Conservation (phyloP, 371 early-diverging fungal genomes). For the Entomophthora muscae region DNA sequence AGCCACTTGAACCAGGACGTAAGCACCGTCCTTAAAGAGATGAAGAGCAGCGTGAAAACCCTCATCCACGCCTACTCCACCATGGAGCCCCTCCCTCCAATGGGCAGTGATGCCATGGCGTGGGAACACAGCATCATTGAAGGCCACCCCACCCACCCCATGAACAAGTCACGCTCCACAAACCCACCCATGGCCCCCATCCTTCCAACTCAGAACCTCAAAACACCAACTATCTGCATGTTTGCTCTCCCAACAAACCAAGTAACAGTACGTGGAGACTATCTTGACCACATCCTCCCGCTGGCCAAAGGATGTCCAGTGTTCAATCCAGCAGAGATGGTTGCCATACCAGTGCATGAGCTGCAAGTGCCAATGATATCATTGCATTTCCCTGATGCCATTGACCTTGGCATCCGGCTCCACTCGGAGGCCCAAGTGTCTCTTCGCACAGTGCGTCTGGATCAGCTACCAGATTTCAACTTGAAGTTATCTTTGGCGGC, state of each 20-base stretch:
- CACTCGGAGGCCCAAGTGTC: slow-evolving; percentile 38
- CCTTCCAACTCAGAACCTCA: slow-evolving; percentile 23
- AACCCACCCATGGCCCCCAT: slow-evolving; percentile 33
- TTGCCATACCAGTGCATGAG: slow-evolving; percentile 43
- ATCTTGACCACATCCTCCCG: slow-evolving; percentile 19
- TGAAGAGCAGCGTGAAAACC: too few species aligned
- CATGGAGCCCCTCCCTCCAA: too few species aligned
- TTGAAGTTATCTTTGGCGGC: slow-evolving; percentile 47
- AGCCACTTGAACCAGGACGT: too few species aligned
- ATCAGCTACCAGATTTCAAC: slow-evolving; percentile 21
- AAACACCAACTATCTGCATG: slow-evolving; percentile 23
- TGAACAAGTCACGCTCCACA: slow-evolving; percentile 46
- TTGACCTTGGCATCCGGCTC: slow-evolving; percentile 20
- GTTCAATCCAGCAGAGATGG: too few species aligned
- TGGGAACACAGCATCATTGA: slow-evolving; percentile 60
- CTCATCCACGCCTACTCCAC: too few species aligned
- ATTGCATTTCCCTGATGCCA: slow-evolving; percentile 24
- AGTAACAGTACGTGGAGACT: slow-evolving; percentile 28
- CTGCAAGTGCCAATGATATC: slow-evolving; percentile 41
- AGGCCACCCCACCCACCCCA: slow-evolving; percentile 61
- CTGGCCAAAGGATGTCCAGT: too few species aligned
- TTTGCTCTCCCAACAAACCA: slow-evolving; percentile 26
- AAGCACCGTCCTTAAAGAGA: too few species aligned
- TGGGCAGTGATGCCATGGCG: slow-evolving; percentile 31
- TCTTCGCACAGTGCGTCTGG: slow-evolving; percentile 38